phyloP scores from a whole-genome alignment of 164 flowering plant genomes.

The Buxus sempervirens region DNA sequence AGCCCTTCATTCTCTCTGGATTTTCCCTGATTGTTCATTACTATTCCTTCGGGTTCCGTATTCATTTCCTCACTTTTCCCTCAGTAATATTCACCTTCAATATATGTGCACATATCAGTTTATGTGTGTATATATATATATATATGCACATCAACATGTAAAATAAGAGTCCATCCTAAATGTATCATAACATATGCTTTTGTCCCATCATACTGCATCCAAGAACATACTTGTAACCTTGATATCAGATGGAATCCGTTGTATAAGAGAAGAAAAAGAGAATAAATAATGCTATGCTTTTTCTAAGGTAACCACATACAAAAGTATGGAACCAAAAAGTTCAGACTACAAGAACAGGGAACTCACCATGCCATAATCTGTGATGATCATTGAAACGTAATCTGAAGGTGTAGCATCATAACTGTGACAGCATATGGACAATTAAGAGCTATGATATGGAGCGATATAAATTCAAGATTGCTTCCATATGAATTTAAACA shows the following conservation, averaged over 20 bases:
- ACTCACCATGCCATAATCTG: conserved; percentile 98
- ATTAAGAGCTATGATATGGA: too few relatives aligned
- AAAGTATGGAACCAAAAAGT: not conserved
- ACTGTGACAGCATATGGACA: conserved; percentile 42
- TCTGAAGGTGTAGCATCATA: conserved; percentile 94
- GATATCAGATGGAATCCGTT: not conserved
- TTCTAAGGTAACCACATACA: not conserved
- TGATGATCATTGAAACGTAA: conserved; percentile 83
- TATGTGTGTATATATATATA: too few relatives aligned
- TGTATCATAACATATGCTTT: not conserved
- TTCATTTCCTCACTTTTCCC: too few relatives aligned
- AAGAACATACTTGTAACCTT: not conserved
- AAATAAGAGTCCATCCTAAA: not conserved
- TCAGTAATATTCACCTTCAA: too few relatives aligned
- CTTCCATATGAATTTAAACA: conserved; percentile 14
- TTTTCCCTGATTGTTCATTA: too few relatives aligned
- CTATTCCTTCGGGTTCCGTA: too few relatives aligned
- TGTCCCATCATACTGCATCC: not conserved
- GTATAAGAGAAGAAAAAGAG: not conserved
- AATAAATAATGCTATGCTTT: not conserved
- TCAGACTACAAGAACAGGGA: not conserved
- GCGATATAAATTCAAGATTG: too few relatives aligned
- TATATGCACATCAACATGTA: too few relatives aligned
- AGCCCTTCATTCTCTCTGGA: too few relatives aligned
- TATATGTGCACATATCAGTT: not conserved